phyloP scores from a whole-genome alignment of 1,139 yeast genomes.

The Magnusiomyces tetraspermus region DNA sequence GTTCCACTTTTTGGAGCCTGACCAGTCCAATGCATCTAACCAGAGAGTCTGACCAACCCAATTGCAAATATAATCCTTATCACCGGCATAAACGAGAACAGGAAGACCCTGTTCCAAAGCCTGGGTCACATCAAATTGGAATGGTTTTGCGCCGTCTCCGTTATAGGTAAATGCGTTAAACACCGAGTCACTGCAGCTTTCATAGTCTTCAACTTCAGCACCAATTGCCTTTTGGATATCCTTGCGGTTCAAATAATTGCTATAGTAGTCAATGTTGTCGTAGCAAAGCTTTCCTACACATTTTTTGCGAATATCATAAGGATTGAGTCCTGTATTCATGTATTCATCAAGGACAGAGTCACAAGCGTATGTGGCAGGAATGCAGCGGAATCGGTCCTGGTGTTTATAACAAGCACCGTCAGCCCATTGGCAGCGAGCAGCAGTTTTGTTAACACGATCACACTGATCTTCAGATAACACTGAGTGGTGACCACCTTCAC shows the following conservation, averaged over 20 bases:
- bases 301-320: slow-evolving; percentile 80
- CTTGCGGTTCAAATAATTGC: slow-evolving; percentile 57
- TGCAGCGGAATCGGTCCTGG: slow-evolving; percentile 55
- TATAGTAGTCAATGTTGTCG: slow-evolving; percentile 56
- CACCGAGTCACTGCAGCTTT: slow-evolving; percentile 55
- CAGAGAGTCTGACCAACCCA: slow-evolving; percentile 84
- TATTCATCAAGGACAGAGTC: slow-evolving; percentile 82
- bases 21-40: slow-evolving; percentile 62
- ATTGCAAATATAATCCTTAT: slow-evolving; percentile 55
- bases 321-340: slow-evolving; percentile 79
- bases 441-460: slow-evolving; percentile 42
- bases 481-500: slow-evolving; percentile 79
- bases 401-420: slow-evolving; percentile 45
- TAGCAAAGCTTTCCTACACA: slow-evolving; percentile 75
- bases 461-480: slow-evolving; percentile 76
- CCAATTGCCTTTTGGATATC: slow-evolving; percentile 75
- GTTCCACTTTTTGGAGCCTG: slow-evolving; percentile 32
- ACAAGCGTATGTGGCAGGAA: slow-evolving; percentile 88
- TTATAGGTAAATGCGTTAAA: slow-evolving; percentile 49
- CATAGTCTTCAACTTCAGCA: slow-evolving; percentile 77
- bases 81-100: slow-evolving; percentile 13
- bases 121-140: slow-evolving; percentile 51
- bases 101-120: slow-evolving; percentile 46
- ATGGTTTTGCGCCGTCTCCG: slow-evolving; percentile 57
- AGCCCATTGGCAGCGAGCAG: slow-evolving; percentile 50